Evolutionary conservation across 768 basidiomycete genomes (phyloP).

Genomic region (Calocybe indica): DNA sequence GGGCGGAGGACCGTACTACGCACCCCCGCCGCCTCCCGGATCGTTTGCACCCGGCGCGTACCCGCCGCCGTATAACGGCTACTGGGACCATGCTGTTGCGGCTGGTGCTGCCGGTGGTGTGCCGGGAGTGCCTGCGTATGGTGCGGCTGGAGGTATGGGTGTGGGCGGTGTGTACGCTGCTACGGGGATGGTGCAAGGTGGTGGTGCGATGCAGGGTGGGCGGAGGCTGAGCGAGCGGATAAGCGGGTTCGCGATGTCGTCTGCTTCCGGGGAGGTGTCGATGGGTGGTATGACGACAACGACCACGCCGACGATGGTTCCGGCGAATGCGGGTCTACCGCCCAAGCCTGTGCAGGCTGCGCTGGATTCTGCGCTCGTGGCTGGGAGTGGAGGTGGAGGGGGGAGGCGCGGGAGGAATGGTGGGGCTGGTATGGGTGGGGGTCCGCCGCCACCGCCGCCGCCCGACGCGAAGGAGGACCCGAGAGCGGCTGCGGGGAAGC

Average conservation of each 20-base stretch:
- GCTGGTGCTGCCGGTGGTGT: too few species aligned
- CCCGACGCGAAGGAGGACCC: conserved; percentile 92
- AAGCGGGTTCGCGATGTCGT: conserved; percentile 53
- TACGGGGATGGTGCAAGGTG: too few species aligned
- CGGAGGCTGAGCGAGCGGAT: conserved; percentile 77
- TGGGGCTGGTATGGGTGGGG: conserved; percentile 34
- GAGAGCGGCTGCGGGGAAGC: conserved; percentile 79
- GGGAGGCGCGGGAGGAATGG: conserved; percentile 33
- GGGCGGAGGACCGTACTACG: conserved; percentile 6
- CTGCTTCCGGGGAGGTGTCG: too few species aligned
- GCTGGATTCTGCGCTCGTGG: conserved; percentile 45
- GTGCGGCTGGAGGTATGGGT: too few species aligned
- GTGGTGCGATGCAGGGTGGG: conserved; percentile 13
- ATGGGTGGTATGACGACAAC: conserved; percentile 10
- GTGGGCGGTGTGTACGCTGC: too few species aligned
- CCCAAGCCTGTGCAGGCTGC: conserved; percentile 64
- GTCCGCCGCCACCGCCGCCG: conserved; percentile 72
- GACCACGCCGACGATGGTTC: conserved; percentile 27
- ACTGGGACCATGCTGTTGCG: conserved; percentile 34
- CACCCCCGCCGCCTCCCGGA: background rate
- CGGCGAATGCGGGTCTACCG: conserved; percentile 64
- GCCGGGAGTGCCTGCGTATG: too few species aligned
- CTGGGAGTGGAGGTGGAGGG: conserved; percentile 36
- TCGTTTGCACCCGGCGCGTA: conserved; percentile 31
- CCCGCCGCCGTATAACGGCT: conserved; percentile 38